Conservation (phyloP, 169 alveolate genomes). For the Plasmodium gallinaceum region DNA sequence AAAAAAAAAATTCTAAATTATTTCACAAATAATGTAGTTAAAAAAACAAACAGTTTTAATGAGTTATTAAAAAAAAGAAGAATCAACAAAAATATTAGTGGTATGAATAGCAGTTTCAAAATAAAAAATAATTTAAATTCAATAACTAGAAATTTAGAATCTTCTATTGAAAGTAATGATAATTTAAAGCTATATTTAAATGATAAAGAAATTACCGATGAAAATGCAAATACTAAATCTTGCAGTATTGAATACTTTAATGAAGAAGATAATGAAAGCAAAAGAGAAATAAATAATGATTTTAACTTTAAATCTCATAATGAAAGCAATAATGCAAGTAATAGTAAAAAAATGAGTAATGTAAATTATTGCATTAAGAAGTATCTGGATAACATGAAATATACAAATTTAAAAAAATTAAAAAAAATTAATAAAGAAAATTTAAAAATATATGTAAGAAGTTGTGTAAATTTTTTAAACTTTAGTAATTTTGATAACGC, state of each 20-base stretch:
- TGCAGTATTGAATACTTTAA: constrained; percentile 19
- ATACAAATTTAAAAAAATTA: constrained; percentile 57
- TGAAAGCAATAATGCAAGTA: constrained; percentile 5
- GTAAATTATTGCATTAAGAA: constrained; percentile 50
- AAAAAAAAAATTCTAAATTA: constrained; percentile 7
- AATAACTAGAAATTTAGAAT: background rate
- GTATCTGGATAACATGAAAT: constrained; percentile 50
- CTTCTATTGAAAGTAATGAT: constrained; percentile 6
- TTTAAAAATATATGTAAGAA: constrained; percentile 39
- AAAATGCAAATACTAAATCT: constrained; percentile 25
- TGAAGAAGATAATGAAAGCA: background rate
- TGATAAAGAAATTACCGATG: constrained; percentile 22
- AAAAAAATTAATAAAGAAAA: constrained; percentile 51
- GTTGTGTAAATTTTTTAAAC: constrained; percentile 51
- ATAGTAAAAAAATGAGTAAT: constrained; percentile 33
- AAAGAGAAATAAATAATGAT: background rate
- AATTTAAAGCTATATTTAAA: constrained; percentile 17
- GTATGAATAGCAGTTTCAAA: background rate
- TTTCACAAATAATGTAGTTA: background rate
- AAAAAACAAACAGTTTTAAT: background rate
- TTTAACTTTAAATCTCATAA: background rate
- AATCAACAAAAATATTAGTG: background rate
- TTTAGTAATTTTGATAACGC: constrained; percentile 27
- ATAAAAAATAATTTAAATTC: constrained; percentile 5
- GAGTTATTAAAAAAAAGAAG: background rate